Evolutionary conservation across 2,329 filamentous ascomycete species (phyloP).

Genomic region (Venturiaceae sp.): DNA sequence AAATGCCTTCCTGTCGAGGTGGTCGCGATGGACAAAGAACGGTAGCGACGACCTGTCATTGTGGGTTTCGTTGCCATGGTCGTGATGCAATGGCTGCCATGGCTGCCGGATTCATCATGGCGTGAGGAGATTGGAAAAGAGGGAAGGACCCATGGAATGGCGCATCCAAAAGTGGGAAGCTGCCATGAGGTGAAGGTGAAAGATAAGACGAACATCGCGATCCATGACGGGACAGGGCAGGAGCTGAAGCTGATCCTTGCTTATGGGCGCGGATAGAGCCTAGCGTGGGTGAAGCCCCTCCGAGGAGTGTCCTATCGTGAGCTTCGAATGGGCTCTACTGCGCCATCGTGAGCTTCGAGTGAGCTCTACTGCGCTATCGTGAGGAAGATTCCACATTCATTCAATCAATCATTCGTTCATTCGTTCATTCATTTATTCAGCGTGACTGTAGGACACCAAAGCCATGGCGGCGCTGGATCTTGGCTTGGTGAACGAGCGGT

Average conservation of each 20-base stretch:
- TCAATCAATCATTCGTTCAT: too few relatives aligned
- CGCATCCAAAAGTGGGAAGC: not conserved
- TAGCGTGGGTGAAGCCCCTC: not conserved
- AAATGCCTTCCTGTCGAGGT: too few relatives aligned
- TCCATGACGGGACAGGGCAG: not conserved
- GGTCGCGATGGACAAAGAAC: not conserved
- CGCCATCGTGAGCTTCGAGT: not conserved
- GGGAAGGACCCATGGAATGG: not conserved
- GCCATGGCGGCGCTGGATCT: conserved; percentile 2
- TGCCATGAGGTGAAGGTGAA: not conserved
- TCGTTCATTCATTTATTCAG: too few relatives aligned
- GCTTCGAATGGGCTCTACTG: not conserved
- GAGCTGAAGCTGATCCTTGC: not conserved
- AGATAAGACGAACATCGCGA: not conserved
- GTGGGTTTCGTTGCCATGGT: not conserved
- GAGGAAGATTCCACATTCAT: too few relatives aligned
- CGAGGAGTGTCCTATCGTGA: not conserved
- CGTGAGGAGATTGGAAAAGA: not conserved
- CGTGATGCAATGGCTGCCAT: not conserved
- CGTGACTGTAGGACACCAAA: too few relatives aligned
- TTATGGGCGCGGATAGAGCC: not conserved
- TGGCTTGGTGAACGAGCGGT: not conserved
- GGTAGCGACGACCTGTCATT: not conserved
- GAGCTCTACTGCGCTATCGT: not conserved
- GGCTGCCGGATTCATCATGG: not conserved